Base-by-base conservation (phyloP, 2,329 filamentous ascomycete genomes). In the Epicoccum sorghinum region DNA sequence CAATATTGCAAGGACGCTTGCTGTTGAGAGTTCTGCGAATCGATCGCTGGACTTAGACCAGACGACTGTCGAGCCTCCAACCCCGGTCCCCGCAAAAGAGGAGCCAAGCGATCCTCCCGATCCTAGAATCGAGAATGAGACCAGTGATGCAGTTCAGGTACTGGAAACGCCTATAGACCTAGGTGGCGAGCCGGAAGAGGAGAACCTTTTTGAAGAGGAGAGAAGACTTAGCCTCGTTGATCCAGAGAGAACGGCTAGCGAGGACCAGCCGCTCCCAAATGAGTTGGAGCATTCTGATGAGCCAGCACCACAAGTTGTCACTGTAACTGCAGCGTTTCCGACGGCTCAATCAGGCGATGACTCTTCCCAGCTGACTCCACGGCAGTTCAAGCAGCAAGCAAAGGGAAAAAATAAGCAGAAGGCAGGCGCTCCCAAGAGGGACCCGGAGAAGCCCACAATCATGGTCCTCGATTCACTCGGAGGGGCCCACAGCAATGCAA, bases 391-490 rank as follows among this genome's bases (percentile, higher is more conserved):
- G 23, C 41, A 27, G 14, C n/a, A 40, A 13, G 37, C 42, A 6
- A 65, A 33, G n/a, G 37, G 42, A 6, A 65, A 59, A 33, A 69
- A 60, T 27, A 73, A 68, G 36, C 45, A 58, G 9, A 64, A 59
- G n/a, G 43, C 57, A 1, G 23, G 54, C 5, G 33, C 32, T 5
- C 64, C 57, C 23, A 78, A 70, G 46, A 73, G 65, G 52, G 66
- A 75, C 27, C 61, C 70, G 0, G 52, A 73, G 6, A 61, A 73
- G 47, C 86, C 91, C 1, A 83, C 85, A 32, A 92, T 98, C 58
- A 87, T 98, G 59, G 91, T 91, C 0, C 83, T 98, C 24, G 95
- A 99, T 72, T 98, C 95, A 0, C 80, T 98, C 1, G 87, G 86
- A n/a, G 66, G 74, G 4, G 40, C 93, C 62, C 79, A 83, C 1